phyloP scores from a whole-genome alignment of 2,329 filamentous ascomycete genomes.

The Zymoseptoria crescenta region DNA sequence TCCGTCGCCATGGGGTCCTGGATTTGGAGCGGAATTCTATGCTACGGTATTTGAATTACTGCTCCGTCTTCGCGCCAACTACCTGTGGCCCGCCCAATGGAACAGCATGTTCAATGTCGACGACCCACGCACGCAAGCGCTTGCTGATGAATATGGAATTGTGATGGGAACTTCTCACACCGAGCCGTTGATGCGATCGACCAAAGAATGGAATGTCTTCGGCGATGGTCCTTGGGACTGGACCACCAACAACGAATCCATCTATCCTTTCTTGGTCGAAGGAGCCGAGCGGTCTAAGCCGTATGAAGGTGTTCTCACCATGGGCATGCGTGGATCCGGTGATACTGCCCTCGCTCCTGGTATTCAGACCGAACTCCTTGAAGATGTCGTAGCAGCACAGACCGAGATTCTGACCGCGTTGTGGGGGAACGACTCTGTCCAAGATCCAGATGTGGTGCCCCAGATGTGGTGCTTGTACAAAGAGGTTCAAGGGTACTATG shows the following conservation, averaged over 20 bases:
- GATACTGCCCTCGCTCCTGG: slow-evolving; percentile 55
- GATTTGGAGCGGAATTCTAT: slow-evolving; percentile 52
- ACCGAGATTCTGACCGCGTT: slow-evolving; percentile 51
- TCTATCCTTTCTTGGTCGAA: slow-evolving; percentile 60
- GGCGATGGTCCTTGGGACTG: slow-evolving; percentile 59
- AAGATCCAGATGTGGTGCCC: slow-evolving; percentile 47
- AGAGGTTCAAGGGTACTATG: slow-evolving; percentile 63
- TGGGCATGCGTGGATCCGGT: slow-evolving; percentile 61
- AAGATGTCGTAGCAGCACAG: slow-evolving; percentile 54
- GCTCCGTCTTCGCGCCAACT: slow-evolving; percentile 62
- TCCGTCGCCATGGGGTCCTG: slow-evolving; percentile 19
- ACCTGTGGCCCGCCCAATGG: slow-evolving; percentile 69
- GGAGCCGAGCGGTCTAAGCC: slow-evolving; percentile 58
- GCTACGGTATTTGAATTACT: slow-evolving; percentile 62
- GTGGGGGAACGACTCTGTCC: slow-evolving; percentile 43
- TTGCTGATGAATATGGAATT: slow-evolving; percentile 66
- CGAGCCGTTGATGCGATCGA: slow-evolving; percentile 60
- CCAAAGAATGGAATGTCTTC: slow-evolving; percentile 43
- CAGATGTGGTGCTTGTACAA: slow-evolving; percentile 70
- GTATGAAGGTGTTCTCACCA: slow-evolving; percentile 59
- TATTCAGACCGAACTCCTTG: slow-evolving; percentile 52
- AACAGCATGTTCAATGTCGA: slow-evolving; percentile 65
- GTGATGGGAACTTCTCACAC: slow-evolving; percentile 67
- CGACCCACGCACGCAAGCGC: slow-evolving; percentile 58
- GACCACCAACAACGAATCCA: slow-evolving; percentile 59